Evolutionary conservation across 805 yeast genomes (phyloP).

Genomic region (Ogataea pini): DNA sequence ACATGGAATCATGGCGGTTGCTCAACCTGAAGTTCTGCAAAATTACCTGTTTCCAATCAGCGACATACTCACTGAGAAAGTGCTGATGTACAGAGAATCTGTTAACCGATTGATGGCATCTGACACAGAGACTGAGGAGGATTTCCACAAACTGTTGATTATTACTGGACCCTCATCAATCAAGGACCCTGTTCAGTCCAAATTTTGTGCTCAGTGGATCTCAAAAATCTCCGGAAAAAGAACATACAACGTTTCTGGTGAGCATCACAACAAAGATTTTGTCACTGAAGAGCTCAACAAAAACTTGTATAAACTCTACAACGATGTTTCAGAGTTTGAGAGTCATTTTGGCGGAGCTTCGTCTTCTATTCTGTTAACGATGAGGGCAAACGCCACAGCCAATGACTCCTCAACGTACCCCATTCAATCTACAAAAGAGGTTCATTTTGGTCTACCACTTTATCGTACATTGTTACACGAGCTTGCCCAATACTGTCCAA

Average conservation of each 20-base stretch:
- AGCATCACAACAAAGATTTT: neutral
- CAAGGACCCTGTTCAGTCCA: conserved; percentile 35
- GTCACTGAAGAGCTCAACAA: conserved; percentile 7
- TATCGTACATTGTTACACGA: conserved; percentile 42
- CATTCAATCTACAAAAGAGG: conserved; percentile 27
- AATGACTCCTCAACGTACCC: conserved; percentile 25
- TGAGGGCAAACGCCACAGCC: conserved; percentile 41
- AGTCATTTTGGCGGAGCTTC: conserved; percentile 1
- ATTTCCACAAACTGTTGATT: conserved; percentile 30
- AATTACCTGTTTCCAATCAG: conserved; percentile 40
- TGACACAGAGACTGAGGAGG: neutral
- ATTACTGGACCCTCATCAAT: conserved; percentile 43
- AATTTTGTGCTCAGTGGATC: conserved; percentile 45
- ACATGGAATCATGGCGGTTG: conserved; percentile 39
- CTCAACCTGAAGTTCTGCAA: conserved; percentile 48
- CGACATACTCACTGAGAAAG: conserved; percentile 31
- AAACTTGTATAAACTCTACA: conserved; percentile 8
- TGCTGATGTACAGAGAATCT: conserved; percentile 34
- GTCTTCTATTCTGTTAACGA: conserved; percentile 32
- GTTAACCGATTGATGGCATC: conserved; percentile 26
- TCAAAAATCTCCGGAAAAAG: conserved; percentile 28
- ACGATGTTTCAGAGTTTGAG: conserved; percentile 10
- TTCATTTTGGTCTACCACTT: conserved; percentile 41
- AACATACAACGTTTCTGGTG: conserved; percentile 8
- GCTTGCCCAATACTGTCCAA: conserved; percentile 44